Conservation (phyloP, 2,329 filamentous ascomycete species). For the Pseudocercospora fijiensis region DNA sequence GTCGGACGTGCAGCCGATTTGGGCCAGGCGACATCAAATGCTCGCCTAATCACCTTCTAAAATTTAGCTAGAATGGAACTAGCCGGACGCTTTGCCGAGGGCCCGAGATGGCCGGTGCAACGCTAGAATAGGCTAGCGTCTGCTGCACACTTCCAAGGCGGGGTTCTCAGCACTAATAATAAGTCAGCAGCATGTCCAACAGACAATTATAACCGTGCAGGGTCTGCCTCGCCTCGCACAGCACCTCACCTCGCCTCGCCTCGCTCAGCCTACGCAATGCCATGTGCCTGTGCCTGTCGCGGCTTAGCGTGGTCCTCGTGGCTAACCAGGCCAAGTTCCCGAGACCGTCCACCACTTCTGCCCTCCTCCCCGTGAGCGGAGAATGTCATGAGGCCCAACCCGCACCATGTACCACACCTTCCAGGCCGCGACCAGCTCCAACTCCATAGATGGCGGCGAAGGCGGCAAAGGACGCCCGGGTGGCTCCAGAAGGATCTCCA, state of each 20-base stretch:
- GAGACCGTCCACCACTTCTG: not conserved
- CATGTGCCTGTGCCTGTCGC: not conserved
- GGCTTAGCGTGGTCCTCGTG: not conserved
- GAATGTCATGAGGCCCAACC: not conserved
- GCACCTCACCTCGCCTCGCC: no score
- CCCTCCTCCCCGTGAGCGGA: not conserved
- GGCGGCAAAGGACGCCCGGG: slow-evolving; percentile 40
- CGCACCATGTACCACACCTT: slow-evolving; percentile 49
- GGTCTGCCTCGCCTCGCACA: slow-evolving; percentile 1
- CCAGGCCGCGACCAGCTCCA: slow-evolving; percentile 38
- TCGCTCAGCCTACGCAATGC: slow-evolving; percentile 7
- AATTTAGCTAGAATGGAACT: no score
- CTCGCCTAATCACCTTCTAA: no score
- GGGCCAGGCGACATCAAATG: not conserved
- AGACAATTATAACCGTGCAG: slow-evolving; percentile 9
- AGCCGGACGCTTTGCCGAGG: not conserved
- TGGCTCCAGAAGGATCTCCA: slow-evolving; percentile 48
- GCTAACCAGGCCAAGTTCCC: not conserved
- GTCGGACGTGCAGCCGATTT: not conserved
- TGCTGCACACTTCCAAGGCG: slow-evolving; percentile 9
- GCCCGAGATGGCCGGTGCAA: not conserved
- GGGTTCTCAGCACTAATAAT: no score
- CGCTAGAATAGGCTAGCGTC: not conserved
- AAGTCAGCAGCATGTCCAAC: not conserved
- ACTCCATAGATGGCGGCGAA: slow-evolving; percentile 38